These are phyloP conservation scores for Aphanomyces invadans DNA, from an alignment of 352 stramenopile genomes.

Conservation along the genomic window DNA sequence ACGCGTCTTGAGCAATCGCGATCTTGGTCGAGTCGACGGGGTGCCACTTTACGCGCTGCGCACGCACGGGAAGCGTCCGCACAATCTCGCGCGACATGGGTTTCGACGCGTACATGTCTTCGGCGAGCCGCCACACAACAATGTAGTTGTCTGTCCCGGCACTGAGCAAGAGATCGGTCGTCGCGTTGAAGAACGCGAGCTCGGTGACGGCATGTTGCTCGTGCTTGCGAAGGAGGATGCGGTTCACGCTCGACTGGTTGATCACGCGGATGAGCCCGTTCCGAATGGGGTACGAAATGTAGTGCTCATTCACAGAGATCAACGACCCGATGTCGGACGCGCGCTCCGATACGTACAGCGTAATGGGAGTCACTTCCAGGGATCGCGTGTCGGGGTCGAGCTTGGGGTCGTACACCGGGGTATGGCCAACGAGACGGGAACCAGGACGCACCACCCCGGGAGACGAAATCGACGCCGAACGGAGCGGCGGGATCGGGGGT, in stretches of 20 bases:
- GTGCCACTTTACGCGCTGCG: constrained; percentile 76
- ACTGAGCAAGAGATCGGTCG: constrained; percentile 60
- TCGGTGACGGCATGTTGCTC: constrained; percentile 64
- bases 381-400: constrained; percentile 32
- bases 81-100: constrained; percentile 55
- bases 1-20: constrained; percentile 54
- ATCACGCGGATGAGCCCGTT: constrained; percentile 81
- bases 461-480: constrained; percentile 23
- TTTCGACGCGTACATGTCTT: constrained; percentile 34
- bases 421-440: constrained; percentile 1
- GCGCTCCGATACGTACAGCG: constrained; percentile 71
- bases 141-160: constrained; percentile 65
- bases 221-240: constrained; percentile 65
- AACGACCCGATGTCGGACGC: constrained; percentile 62
- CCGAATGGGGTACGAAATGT: constrained; percentile 81
- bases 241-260: constrained; percentile 65
- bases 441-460: constrained; percentile 11
- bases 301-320: constrained; percentile 74
- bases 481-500: neutral
- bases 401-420: constrained; percentile 18
- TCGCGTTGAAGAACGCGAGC: constrained; percentile 63
- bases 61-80: constrained; percentile 46
- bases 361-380: constrained; percentile 79
- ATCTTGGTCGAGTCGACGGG: constrained; percentile 66
- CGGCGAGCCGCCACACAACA: constrained; percentile 58